A percentile compares a stretch with the other conserved stretches of the same genome.
Conservation (phyloP, 2,329 filamentous ascomycete species). For the Plectosphaerella plurivora region DNA sequence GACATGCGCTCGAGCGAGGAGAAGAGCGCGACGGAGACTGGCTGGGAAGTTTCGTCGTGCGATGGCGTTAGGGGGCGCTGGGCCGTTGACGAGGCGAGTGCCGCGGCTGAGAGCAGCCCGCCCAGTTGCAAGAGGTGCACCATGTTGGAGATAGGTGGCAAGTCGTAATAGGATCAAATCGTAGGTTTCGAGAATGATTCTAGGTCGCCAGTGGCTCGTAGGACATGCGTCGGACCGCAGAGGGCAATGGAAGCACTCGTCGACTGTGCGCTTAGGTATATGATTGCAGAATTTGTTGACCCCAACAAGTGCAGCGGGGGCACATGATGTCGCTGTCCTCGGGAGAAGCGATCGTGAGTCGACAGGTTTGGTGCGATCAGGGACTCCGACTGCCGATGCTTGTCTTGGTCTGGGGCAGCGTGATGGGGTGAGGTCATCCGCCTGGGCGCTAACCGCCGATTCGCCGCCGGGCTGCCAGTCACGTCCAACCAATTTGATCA, state of each 20-base stretch:
- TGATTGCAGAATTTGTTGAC: too few relatives aligned
- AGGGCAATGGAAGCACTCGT: too few relatives aligned
- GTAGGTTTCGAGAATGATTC: too few relatives aligned
- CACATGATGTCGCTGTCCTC: neutral
- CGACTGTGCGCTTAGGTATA: too few relatives aligned
- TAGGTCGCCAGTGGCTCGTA: too few relatives aligned
- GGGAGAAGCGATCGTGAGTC: neutral
- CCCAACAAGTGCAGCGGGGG: neutral
- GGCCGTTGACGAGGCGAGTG: neutral
- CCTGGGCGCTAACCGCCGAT: too few relatives aligned
- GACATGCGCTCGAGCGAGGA: constrained; percentile 78
- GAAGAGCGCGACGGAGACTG: constrained; percentile 63
- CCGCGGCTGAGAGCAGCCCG: neutral
- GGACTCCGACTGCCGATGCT: neutral
- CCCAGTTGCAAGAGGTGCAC: too few relatives aligned
- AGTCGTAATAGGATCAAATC: too few relatives aligned
- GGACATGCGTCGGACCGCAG: too few relatives aligned
- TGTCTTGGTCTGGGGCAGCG: neutral
- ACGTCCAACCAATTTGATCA: neutral
- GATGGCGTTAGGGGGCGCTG: constrained; percentile 8
- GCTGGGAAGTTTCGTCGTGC: constrained; percentile 1
- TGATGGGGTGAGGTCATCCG: constrained; percentile 2
- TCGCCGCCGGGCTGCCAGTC: neutral
- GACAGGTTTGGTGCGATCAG: neutral
- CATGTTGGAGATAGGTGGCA: too few relatives aligned